Conservation (phyloP, 768 basidiomycete species). For the Naganishia antarctica region DNA sequence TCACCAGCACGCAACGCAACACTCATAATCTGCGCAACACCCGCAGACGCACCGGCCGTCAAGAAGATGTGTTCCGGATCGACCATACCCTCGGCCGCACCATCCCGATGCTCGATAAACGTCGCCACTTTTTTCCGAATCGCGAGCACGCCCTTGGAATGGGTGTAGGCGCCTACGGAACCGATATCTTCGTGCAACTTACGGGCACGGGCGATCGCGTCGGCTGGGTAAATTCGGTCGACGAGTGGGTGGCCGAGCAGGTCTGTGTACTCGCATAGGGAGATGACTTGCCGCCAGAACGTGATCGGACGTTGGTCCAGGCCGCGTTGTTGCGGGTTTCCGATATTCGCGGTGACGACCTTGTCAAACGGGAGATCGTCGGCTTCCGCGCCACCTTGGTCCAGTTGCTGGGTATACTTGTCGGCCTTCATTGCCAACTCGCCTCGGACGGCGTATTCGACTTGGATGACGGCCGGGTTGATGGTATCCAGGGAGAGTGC, state of each 20-base stretch:
- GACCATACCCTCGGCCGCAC: slow-evolving; percentile 59
- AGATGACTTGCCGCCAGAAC: slow-evolving; percentile 85
- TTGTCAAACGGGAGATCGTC: slow-evolving; percentile 69
- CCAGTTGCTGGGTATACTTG: slow-evolving; percentile 65
- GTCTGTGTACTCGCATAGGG: slow-evolving; percentile 85
- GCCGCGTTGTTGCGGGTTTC: slow-evolving; percentile 94
- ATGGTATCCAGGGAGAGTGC: slow-evolving; percentile 64
- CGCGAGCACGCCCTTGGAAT: slow-evolving; percentile 83
- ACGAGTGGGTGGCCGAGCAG: slow-evolving; percentile 64
- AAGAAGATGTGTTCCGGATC: slow-evolving; percentile 84
- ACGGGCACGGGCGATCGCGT: slow-evolving; percentile 76
- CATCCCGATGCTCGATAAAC: slow-evolving; percentile 89
- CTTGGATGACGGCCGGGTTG: slow-evolving; percentile 77
- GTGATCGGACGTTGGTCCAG: slow-evolving; percentile 90
- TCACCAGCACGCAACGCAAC: slow-evolving; percentile 45
- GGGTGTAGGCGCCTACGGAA: slow-evolving; percentile 89
- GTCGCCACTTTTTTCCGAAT: slow-evolving; percentile 82
- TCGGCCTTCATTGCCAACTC: slow-evolving; percentile 95
- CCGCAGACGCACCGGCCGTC: slow-evolving; percentile 87
- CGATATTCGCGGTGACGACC: slow-evolving; percentile 92
- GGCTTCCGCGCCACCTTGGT: slow-evolving; percentile 50
- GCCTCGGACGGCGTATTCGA: slow-evolving; percentile 94
- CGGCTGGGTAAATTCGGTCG: slow-evolving; percentile 71
- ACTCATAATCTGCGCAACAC: slow-evolving; percentile 60
- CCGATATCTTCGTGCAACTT: slow-evolving; percentile 80